Conservation (phyloP, 2,329 filamentous ascomycete species). For the Sclerotinia borealis region DNA sequence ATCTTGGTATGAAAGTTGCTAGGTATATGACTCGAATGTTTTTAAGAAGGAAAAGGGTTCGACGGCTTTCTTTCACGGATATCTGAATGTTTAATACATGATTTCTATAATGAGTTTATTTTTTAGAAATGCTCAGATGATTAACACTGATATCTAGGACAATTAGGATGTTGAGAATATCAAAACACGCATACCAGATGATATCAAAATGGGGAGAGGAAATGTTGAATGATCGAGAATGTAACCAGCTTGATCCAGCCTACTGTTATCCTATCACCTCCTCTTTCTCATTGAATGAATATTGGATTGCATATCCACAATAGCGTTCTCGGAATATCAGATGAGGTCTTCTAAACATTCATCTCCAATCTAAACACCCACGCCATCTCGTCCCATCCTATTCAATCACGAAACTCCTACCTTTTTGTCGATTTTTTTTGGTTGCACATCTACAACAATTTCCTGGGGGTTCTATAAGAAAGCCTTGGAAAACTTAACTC, state of each 20-base stretch:
- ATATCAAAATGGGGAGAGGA: background rate
- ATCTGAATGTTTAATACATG: background rate
- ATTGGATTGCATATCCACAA: too few species aligned
- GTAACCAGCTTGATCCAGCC: background rate
- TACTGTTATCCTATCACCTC: background rate
- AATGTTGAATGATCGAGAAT: background rate
- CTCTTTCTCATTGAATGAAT: too few species aligned
- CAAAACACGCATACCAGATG: background rate
- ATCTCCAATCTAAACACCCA: background rate
- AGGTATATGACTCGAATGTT: background rate
- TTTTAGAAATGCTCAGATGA: background rate
- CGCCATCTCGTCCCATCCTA: background rate
- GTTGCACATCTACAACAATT: background rate
- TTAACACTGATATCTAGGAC: accelerated
- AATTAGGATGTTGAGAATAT: background rate
- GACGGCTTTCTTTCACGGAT: background rate
- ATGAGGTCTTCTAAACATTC: background rate
- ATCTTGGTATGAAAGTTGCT: too few species aligned
- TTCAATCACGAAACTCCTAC: too few species aligned
- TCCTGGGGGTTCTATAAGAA: background rate
- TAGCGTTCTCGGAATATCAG: background rate
- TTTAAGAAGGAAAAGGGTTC: background rate
- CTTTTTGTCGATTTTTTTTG: too few species aligned
- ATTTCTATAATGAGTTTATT: background rate
- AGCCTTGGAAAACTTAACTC: background rate